These are phyloP conservation scores for Ceratobasidium sp. DNA, from an alignment of 1,284 basidiomycete species.

Conservation along the genomic window DNA sequence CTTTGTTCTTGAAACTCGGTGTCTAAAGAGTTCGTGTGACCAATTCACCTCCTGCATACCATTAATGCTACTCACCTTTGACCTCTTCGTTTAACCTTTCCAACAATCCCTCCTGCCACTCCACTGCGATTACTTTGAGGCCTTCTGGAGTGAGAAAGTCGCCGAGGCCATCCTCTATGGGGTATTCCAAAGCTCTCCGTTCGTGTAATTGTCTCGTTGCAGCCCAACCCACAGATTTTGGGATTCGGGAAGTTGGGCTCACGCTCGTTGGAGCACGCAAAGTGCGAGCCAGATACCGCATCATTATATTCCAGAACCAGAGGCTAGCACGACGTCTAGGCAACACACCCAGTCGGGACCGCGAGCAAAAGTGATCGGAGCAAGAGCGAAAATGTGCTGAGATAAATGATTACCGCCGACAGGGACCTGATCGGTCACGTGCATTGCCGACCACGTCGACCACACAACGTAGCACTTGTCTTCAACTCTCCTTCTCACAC, in stretches of 20 bases:
- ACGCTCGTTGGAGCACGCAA: neutral
- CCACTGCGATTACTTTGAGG: constrained; percentile 75
- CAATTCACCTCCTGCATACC: neutral
- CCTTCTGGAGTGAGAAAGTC: constrained; percentile 77
- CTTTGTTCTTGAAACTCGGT: constrained; percentile 70
- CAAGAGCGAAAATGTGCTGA: constrained; percentile 35
- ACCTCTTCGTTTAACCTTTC: constrained; percentile 79
- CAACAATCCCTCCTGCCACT: constrained; percentile 86
- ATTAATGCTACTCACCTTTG: constrained; percentile 64
- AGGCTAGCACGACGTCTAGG: neutral
- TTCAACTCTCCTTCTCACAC: constrained; percentile 50
- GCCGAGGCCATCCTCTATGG: constrained; percentile 75
- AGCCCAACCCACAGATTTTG: constrained; percentile 13
- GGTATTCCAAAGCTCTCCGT: constrained; percentile 70
- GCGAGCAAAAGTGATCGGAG: constrained; percentile 14
- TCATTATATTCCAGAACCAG: neutral
- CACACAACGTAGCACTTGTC: constrained; percentile 49
- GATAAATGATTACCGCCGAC: constrained; percentile 38
- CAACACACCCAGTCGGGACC: neutral
- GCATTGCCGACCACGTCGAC: constrained; percentile 52
- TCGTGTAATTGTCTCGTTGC: constrained; percentile 61
- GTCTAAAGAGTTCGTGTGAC: constrained; percentile 57
- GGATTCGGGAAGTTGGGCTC: neutral
- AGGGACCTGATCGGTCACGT: constrained; percentile 47
- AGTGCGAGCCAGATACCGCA: constrained; percentile 1